A percentile compares a stretch with the other conserved stretches of the same genome.
Conservation (phyloP, 2,329 filamentous ascomycete genomes). For the Penicillium sp. region DNA sequence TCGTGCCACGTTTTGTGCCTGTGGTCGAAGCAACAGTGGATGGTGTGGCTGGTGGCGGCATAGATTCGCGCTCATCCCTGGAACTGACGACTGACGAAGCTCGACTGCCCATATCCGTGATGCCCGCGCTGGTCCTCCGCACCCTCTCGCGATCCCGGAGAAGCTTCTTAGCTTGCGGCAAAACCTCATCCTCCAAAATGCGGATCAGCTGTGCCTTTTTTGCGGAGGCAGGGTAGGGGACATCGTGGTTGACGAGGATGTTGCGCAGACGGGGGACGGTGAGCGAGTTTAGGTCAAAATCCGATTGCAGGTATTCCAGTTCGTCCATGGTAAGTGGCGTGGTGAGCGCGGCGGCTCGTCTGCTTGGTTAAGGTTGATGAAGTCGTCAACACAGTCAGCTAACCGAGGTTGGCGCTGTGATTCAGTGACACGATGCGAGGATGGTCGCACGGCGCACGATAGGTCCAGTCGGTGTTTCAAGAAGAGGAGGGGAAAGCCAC, state of each 20-base stretch:
- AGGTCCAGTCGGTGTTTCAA: constrained; percentile 8
- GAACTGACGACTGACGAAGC: constrained; percentile 62
- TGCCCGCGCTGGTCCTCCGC: constrained; percentile 83
- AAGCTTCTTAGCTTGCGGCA: constrained; percentile 75
- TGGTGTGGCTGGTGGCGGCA: constrained; percentile 49
- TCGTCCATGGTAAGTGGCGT: constrained; percentile 51
- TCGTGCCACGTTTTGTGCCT: constrained; percentile 55
- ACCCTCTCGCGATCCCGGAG: constrained; percentile 72
- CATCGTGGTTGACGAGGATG: constrained; percentile 84
- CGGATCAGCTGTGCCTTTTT: constrained; percentile 88
- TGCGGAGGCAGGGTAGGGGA: constrained; percentile 80
- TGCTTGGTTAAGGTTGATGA: neutral
- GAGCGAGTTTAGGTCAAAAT: constrained; percentile 78
- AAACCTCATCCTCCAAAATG: constrained; percentile 75
- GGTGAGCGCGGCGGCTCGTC: neutral
- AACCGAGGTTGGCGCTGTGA: neutral
- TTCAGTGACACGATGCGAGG: constrained; percentile 1
- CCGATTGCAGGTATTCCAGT: constrained; percentile 78
- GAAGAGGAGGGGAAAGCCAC: constrained; percentile 6
- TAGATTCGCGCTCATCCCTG: constrained; percentile 51
- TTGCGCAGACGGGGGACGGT: constrained; percentile 87
- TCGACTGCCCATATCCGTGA: constrained; percentile 67
- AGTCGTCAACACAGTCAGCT: neutral
- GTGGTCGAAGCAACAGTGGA: constrained; percentile 53
- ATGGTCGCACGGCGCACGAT: constrained; percentile 4